Evolutionary conservation across 768 basidiomycete genomes (phyloP), one percentile per base, ranked within the genome.

Genomic region (Royoungia palumana): DNA sequence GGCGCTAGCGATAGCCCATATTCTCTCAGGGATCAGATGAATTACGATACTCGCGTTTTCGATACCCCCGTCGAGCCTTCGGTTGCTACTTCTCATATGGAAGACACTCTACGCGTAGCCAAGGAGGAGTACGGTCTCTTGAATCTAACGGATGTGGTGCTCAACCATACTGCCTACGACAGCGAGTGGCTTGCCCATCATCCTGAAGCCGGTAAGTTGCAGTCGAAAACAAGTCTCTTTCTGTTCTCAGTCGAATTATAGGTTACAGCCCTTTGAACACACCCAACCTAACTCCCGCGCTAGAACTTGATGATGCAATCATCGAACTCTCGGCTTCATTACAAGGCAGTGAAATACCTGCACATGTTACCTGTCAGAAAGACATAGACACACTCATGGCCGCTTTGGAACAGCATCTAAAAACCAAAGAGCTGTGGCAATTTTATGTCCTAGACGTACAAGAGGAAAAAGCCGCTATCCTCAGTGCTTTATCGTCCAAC

Each of bases 131-230:
- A 85, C 53, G 95, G 95, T 2, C 71, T 99, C 37, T 75, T 96
- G 49, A 89, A 85, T 58, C 65, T 98, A 60, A 98, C 91, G 1
- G 96, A 99, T 64, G 89, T 99, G 44, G 96, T 99, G 5, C 79
- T 97, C 47, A 99, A 99, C 65, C 96, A 99, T 62, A 98, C 96
- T 13, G 92, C 96, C 7, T 89, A 91, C 63, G 92, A 98, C 63
- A 93, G 86, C 54, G 75, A 83, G 16, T 99, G 94, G 94, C 75
- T 99, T 21, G 64, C 82, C 19, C 82, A 94, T 6, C 96, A 99
- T 65, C 96, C 96, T 2, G 96, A 99, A 77, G 90, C 94, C 50
- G 94, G 94, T 86, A 54, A 51, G 81, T 61, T 25, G 27, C 22
- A 3, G 3, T 7, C 10, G n/a, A 41, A 25, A 44, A 14, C 0